Conservation (phyloP, 768 basidiomycete species). For the Hypholoma fasciculare region DNA sequence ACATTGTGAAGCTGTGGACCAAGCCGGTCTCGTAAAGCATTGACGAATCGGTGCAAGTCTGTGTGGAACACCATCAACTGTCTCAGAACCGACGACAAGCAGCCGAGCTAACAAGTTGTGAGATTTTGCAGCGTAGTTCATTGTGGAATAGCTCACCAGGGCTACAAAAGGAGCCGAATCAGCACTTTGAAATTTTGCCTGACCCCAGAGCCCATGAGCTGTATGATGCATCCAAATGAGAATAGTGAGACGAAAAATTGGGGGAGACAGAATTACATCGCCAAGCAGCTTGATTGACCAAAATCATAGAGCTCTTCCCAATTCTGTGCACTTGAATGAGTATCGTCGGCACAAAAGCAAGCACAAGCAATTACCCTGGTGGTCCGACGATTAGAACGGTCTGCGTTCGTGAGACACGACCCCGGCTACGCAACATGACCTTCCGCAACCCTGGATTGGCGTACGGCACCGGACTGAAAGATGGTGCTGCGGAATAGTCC, state of each 20-base stretch:
- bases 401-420: conserved; percentile 52
- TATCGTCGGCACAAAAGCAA: not conserved
- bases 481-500: conserved; percentile 25
- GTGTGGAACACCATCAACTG: conserved; percentile 76
- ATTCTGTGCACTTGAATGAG: conserved; percentile 34
- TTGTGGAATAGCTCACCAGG: conserved; percentile 37
- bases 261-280: conserved; percentile 42
- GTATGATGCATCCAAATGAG: not conserved
- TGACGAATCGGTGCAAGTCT: conserved; percentile 67
- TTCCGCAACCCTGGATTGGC: conserved; percentile 45
- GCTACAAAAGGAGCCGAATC: conserved; percentile 72
- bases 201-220: conserved; percentile 76
- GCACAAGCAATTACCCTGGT: conserved; percentile 47
- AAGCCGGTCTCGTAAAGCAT: conserved; percentile 54
- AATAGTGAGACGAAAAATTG: not conserved
- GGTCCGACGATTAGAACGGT: conserved; percentile 63
- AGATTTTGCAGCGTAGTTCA: not conserved
- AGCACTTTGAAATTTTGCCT: conserved; percentile 68
- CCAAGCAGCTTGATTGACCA: conserved; percentile 74
- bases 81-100: conserved; percentile 68
- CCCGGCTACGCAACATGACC: conserved; percentile 41
- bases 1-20: conserved; percentile 73
- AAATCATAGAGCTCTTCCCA: conserved; percentile 75
- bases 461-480: conserved; percentile 33
- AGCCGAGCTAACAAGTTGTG: conserved; percentile 46